These are phyloP conservation scores for Geranomyces michiganensis DNA, from an alignment of 192 early-diverging fungal genomes.

Conservation along the genomic window DNA sequence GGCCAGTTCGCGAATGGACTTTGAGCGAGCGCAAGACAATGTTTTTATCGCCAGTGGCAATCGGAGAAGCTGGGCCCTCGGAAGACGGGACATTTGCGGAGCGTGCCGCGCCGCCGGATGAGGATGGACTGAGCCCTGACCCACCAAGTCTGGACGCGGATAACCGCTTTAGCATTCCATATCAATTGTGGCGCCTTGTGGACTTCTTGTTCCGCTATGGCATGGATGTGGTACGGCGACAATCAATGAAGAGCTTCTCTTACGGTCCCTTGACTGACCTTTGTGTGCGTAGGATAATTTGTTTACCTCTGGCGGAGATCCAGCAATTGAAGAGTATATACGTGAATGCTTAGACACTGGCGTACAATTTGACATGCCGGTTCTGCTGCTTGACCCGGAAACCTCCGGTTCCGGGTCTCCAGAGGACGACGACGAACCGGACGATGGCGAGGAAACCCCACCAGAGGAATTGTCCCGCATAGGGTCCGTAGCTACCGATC, in stretches of 20 bases:
- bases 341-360: constrained; percentile 82
- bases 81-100: constrained; percentile 23
- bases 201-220: constrained; percentile 73
- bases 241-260: no score
- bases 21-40: constrained; percentile 16
- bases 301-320: constrained; percentile 68
- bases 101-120: background rate
- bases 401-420: background rate
- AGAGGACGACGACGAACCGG: constrained; percentile 7
- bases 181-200: constrained; percentile 71
- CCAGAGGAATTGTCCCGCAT: constrained; percentile 5
- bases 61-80: constrained; percentile 29
- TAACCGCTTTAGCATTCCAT: constrained; percentile 49
- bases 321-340: constrained; percentile 62
- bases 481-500: background rate
- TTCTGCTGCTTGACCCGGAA: constrained; percentile 36
- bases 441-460: background rate
- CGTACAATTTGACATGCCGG: constrained; percentile 60
- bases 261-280: background rate
- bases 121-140: constrained; percentile 2
- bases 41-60: constrained; percentile 7
- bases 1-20: constrained; percentile 42
- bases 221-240: constrained; percentile 58
- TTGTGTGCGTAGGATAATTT: constrained; percentile 60
- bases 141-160: constrained; percentile 39